Conservation (phyloP, 257 asterid genomes). For the Solanum chaucha region DNA sequence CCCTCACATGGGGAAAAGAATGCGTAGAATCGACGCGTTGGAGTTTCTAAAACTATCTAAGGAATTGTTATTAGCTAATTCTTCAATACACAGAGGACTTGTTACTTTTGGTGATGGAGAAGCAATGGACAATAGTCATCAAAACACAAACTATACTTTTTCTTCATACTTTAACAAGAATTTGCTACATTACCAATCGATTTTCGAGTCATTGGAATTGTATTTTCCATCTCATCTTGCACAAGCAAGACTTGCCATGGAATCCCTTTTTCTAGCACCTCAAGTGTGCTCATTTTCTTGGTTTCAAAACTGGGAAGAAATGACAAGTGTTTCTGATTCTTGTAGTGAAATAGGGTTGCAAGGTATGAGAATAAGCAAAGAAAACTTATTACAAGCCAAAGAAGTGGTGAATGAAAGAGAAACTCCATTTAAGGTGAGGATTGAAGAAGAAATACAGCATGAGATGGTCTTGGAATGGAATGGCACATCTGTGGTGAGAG, state of each 20-base stretch:
- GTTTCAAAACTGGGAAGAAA: constrained; percentile 38
- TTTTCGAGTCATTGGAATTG: constrained; percentile 51
- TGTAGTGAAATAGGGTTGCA: constrained; percentile 1
- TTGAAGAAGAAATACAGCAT: constrained; percentile 17
- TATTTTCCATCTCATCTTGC: constrained; percentile 44
- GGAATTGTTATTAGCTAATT: constrained; percentile 10
- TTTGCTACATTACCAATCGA: constrained; percentile 33
- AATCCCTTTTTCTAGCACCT: constrained; percentile 48
- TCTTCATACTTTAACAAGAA: constrained; percentile 29
- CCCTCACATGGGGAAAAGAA: constrained; percentile 56
- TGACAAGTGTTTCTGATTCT: not conserved
- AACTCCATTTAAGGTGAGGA: constrained; percentile 21
- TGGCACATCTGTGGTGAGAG: constrained; percentile 44
- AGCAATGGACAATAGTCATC: constrained; percentile 9
- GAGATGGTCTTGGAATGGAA: constrained; percentile 64
- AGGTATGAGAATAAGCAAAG: constrained; percentile 32
- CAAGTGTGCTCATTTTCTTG: constrained; percentile 33
- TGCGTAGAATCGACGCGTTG: constrained; percentile 14
- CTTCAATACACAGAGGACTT: constrained; percentile 24
- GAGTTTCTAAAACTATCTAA: constrained; percentile 40
- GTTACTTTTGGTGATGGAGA: constrained; percentile 58
- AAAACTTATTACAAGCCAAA: constrained; percentile 43
- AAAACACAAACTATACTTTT: constrained; percentile 7
- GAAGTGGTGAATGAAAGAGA: constrained; percentile 38
- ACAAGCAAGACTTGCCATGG: constrained; percentile 63